Conservation (phyloP, 768 basidiomycete species). For the Tephrocybe sp. region DNA sequence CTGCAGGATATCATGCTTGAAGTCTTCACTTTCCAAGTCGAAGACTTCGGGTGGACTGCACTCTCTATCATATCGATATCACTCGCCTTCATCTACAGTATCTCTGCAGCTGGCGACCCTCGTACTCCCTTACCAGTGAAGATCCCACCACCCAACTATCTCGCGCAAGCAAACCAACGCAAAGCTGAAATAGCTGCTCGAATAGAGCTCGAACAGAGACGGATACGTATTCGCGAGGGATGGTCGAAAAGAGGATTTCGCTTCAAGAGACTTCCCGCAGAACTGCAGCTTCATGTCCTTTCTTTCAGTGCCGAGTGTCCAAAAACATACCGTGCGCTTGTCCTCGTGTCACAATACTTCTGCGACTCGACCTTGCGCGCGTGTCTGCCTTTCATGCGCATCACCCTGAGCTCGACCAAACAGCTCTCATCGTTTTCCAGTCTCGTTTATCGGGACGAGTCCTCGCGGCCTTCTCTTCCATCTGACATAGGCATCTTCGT, state of each 20-base stretch:
- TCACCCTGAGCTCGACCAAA: slow-evolving; percentile 30
- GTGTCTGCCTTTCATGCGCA: slow-evolving; percentile 33
- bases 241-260: slow-evolving; percentile 21
- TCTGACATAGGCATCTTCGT: slow-evolving; percentile 17
- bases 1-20: slow-evolving; percentile 2
- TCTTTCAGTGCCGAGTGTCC: slow-evolving; percentile 28
- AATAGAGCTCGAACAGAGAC: slow-evolving; percentile 22
- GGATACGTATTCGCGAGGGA: slow-evolving; percentile 15
- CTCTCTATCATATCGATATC: slow-evolving; percentile 15
- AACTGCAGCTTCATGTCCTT: slow-evolving; percentile 31
- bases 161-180: slow-evolving; percentile 21
- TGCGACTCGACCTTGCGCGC: slow-evolving; percentile 30
- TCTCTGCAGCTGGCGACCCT: slow-evolving; percentile 11
- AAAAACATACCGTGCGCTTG: slow-evolving; percentile 30
- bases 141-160: slow-evolving; percentile 11
- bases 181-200: slow-evolving; percentile 19
- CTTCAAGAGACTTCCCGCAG: slow-evolving; percentile 30
- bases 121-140: not conserved
- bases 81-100: slow-evolving; percentile 15
- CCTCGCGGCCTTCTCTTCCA: slow-evolving; percentile 14
- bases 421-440: slow-evolving; percentile 31
- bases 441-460: slow-evolving; percentile 12
- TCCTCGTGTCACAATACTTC: slow-evolving; percentile 30
- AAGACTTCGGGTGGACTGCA: slow-evolving; percentile 15
- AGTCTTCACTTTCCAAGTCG: slow-evolving; percentile 11